A percentile compares a stretch with the other conserved stretches of the same genome.
phyloP scores from a whole-genome alignment of 2,329 filamentous ascomycete genomes.

The Colletotrichum tamarilloi region DNA sequence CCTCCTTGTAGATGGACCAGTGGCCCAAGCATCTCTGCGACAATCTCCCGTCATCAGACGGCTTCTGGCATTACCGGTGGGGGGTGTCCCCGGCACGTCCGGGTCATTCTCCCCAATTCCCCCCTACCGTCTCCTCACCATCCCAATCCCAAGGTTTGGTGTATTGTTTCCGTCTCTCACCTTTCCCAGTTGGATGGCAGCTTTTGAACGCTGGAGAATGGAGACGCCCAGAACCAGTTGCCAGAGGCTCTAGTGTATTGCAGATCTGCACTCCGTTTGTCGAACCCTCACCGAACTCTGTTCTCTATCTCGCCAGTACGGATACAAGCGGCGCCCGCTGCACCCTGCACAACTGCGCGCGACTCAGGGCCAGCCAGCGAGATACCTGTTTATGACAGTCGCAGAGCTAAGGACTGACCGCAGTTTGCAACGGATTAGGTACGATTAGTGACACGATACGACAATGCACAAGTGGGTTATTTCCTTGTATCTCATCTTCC shows the following conservation, averaged over 20 bases:
- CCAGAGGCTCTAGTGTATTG: conserved; percentile 4
- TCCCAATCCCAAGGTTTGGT: not conserved
- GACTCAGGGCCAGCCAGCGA: no score
- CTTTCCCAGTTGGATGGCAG: conserved; percentile 13
- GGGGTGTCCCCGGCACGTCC: not conserved
- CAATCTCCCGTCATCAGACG: conserved; percentile 34
- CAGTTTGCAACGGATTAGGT: no score
- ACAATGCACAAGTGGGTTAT: not conserved
- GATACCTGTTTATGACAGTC: no score
- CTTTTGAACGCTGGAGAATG: not conserved
- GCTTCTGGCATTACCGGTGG: conserved; percentile 13
- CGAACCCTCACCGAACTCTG: not conserved
- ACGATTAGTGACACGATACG: not conserved
- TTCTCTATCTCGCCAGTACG: not conserved
- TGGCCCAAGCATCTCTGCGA: conserved; percentile 18
- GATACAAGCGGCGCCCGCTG: not conserved
- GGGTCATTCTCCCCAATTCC: not conserved
- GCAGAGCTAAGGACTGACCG: no score
- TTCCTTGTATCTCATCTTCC: not conserved
- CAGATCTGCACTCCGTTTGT: conserved; percentile 13
- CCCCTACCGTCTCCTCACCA: not conserved
- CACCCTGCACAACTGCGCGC: not conserved
- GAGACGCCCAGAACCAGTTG: not conserved
- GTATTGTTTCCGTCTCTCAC: not conserved
- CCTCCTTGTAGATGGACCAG: not conserved